Base-by-base conservation (phyloP, 2,329 filamentous ascomycete species). In the Penicillium thymicola region DNA sequence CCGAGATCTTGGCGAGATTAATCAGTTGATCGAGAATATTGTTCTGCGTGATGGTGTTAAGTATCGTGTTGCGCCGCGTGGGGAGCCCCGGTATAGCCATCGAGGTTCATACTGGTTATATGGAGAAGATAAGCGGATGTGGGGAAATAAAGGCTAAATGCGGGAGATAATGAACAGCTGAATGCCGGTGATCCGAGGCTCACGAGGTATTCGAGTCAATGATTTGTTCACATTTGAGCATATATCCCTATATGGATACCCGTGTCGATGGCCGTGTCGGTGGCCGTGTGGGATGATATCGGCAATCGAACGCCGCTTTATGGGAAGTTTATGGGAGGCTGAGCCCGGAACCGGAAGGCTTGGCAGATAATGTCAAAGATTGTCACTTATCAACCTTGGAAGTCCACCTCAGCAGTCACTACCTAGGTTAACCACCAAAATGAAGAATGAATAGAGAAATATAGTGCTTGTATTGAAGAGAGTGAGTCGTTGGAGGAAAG, bases 1-100 rank as follows among this genome's bases (percentile, higher is more conserved):
- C 78, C 78, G 2, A 81, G 79, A 71, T 81, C 16, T 80, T 79
- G 71, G 73, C 13, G 78, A 81, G 62, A 74, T 74, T 0, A 73
- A 73, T 21, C 75, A 78, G 51, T 63, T 81, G 53, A 76, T 38
- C 10, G 41, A 43, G 41, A 78, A 78, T 1, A 79, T 80, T 77
- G 76, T 79, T 1, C 5, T 43, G 27, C 4, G 16, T n/a, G 68
- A 74, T 16, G 77, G 78, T 28, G 70, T 77, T 38, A 75, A 76
- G 65, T 81, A 75, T n/a, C n/a, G n/a, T n/a, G n/a, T n/a, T n/a
- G n/a, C n/a, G n/a, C 57, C 78, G 76, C 67, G 59, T 9, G 69
- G 69, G 44, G 70, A 68, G 5, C 77, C 74, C 4, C 68, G 76
- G 45, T 73, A 80, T 59, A 79, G 79, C 54, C 77, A 79, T 60